phyloP scores from a whole-genome alignment of 306 rosid genomes.

The Lathyrus aphaca region DNA sequence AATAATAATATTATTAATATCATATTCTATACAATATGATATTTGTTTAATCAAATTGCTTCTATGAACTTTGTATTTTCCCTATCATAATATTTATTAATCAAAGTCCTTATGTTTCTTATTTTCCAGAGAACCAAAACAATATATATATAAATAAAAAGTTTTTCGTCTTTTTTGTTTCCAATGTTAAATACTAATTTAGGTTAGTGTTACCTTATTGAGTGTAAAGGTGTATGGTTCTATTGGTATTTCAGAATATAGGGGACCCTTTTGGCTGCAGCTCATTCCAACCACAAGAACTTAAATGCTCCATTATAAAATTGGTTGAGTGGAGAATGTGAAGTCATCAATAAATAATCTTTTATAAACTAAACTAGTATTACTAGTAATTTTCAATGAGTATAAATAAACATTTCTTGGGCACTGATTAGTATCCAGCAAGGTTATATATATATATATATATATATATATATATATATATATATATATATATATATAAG shows the following conservation, averaged over 20 bases:
- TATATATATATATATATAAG: too few relatives aligned
- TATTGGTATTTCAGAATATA: not conserved
- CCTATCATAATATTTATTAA: not conserved
- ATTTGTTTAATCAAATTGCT: not conserved
- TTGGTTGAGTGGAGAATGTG: slow-evolving; percentile 2
- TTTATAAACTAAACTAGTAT: not conserved
- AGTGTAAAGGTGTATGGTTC: not conserved
- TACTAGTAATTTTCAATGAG: not conserved
- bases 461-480: too few relatives aligned
- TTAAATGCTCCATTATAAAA: not conserved
- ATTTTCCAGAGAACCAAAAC: not conserved
- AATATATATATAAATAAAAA: not conserved
- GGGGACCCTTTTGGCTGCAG: not conserved
- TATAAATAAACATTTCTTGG: too few relatives aligned
- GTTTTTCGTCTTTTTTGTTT: not conserved
- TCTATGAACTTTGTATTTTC: not conserved
- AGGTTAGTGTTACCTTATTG: not conserved
- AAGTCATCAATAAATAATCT: not conserved
- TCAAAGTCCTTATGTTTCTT: not conserved
- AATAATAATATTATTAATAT: not conserved
- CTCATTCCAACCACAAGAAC: slow-evolving; percentile 9
- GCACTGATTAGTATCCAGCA: too few relatives aligned
- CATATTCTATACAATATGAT: not conserved
- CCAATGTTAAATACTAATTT: not conserved
- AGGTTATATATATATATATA: too few relatives aligned